Percentiles rank a stretch among this genome's conserved stretches.
Evolutionary conservation across 2,329 filamentous ascomycete species (phyloP).

Genomic region (Raffaelea albimanens): DNA sequence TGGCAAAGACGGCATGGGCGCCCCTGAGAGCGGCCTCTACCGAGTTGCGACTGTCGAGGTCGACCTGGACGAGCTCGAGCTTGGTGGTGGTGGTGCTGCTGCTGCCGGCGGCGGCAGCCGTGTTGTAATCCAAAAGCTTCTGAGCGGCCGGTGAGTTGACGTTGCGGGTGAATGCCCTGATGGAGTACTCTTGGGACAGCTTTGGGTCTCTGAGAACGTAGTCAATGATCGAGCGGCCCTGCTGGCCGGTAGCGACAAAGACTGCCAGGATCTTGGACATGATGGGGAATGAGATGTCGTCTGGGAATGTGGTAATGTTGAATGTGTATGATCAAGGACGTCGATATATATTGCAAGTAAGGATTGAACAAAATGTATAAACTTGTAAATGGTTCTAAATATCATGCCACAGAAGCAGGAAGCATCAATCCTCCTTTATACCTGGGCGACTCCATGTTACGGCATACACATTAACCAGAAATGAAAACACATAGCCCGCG

Average conservation of each 20-base stretch:
- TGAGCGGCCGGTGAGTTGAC: slow-evolving; percentile 26
- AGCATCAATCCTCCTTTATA: too few relatives aligned
- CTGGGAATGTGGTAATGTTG: too few relatives aligned
- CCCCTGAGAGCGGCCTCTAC: slow-evolving; percentile 22
- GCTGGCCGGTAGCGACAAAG: slow-evolving; percentile 17
- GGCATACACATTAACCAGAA: too few relatives aligned
- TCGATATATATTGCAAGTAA: too few relatives aligned
- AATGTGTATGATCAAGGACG: too few relatives aligned
- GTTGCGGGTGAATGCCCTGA: slow-evolving; percentile 41
- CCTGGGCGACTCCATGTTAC: too few relatives aligned
- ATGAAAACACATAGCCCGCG: too few relatives aligned
- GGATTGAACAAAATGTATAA: too few relatives aligned
- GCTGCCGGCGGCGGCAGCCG: too few relatives aligned
- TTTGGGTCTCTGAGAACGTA: slow-evolving; percentile 13
- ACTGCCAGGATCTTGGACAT: slow-evolving; percentile 13
- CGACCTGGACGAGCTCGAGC: slow-evolving; percentile 28
- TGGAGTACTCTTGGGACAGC: slow-evolving; percentile 9
- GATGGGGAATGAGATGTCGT: background rate
- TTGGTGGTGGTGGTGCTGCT: too few relatives aligned
- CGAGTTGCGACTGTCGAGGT: slow-evolving; percentile 24
- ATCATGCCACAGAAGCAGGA: too few relatives aligned
- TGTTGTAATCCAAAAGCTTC: slow-evolving; percentile 28
- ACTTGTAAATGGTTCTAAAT: too few relatives aligned
- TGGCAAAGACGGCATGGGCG: slow-evolving; percentile 28
- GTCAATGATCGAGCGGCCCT: slow-evolving; percentile 15